Percentiles rank a stretch among this genome's conserved stretches.
phyloP scores from a whole-genome alignment of 768 basidiomycete genomes.

The Hemileccinum impolitum region DNA sequence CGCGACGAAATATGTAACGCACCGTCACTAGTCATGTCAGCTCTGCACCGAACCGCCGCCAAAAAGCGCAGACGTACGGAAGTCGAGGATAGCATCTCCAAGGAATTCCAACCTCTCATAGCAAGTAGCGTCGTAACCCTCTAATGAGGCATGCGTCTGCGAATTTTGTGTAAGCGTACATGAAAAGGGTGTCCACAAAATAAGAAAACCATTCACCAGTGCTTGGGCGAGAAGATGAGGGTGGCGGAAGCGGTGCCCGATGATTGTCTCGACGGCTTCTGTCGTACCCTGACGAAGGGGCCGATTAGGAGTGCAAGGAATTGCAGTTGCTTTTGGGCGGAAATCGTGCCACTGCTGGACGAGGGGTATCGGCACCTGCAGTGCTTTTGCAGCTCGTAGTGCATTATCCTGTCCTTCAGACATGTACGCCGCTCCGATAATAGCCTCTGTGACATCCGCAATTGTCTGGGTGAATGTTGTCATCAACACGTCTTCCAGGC shows the following conservation, averaged over 20 bases:
- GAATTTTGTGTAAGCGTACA: constrained; percentile 9
- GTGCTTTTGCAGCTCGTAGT: constrained; percentile 57
- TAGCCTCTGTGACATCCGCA: constrained; percentile 82
- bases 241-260: constrained; percentile 59
- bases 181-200: background rate
- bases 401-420: constrained; percentile 69
- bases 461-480: constrained; percentile 48
- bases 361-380: constrained; percentile 62
- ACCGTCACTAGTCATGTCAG: constrained; percentile 56
- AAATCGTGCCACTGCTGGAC: constrained; percentile 76
- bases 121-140: constrained; percentile 51
- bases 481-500: constrained; percentile 10
- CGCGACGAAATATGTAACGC: constrained; percentile 61
- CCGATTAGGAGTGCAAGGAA: constrained; percentile 41
- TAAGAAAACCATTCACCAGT: constrained; percentile 45
- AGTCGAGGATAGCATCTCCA: constrained; percentile 84
- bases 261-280: constrained; percentile 56
- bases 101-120: constrained; percentile 83
- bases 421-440: constrained; percentile 79
- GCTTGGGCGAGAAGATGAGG: constrained; percentile 70
- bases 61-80: constrained; percentile 46
- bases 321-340: constrained; percentile 40
- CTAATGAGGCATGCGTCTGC: constrained; percentile 67
- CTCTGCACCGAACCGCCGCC: background rate
- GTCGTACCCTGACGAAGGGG: constrained; percentile 48